Percentiles rank a stretch among this genome's conserved stretches.
phyloP scores from a whole-genome alignment of 1,139 yeast genomes.

The Casaregolazyma lundiana region DNA sequence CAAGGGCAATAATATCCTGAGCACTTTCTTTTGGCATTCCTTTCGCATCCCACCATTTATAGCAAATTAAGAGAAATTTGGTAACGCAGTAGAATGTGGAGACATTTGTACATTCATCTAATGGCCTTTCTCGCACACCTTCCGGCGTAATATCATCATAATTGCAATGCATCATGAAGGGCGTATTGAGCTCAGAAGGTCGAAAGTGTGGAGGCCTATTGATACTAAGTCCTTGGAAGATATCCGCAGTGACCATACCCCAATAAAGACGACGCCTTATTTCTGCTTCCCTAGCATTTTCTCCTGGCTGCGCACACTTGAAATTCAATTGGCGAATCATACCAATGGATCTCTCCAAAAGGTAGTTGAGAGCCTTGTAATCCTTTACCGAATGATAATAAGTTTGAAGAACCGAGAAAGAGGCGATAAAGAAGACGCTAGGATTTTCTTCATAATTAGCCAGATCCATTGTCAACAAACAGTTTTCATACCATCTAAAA shows the following conservation, averaged over 20 bases:
- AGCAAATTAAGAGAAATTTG: slow-evolving; percentile 6
- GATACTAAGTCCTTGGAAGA: slow-evolving; percentile 6
- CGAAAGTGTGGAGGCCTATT: slow-evolving; percentile 7
- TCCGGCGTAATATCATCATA: slow-evolving; percentile 8
- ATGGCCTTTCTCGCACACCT: slow-evolving; percentile 3
- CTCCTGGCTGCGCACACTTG: slow-evolving; percentile 3
- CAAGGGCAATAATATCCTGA: slow-evolving; percentile 2
- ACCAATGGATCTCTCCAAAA: neutral
- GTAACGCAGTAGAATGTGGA: slow-evolving; percentile 4
- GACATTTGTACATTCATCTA: slow-evolving; percentile 8
- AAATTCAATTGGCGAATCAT: slow-evolving; percentile 5
- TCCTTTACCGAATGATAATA: slow-evolving; percentile 9
- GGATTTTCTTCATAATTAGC: neutral
- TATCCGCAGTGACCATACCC: slow-evolving; percentile 7
- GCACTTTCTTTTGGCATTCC: slow-evolving; percentile 1
- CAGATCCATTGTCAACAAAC: slow-evolving; percentile 1
- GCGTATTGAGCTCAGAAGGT: neutral
- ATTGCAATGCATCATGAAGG: slow-evolving; percentile 7
- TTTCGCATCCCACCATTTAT: neutral
- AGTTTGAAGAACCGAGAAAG: slow-evolving; percentile 6
- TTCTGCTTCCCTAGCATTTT: slow-evolving; percentile 2
- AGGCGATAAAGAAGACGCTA: slow-evolving; percentile 2
- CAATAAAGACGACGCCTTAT: slow-evolving; percentile 1
- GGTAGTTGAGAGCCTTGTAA: slow-evolving; percentile 4
- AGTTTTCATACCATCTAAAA: neutral